These are phyloP conservation scores for Lavandula angustifolia DNA, from an alignment of 257 asterid species.

Conservation along the genomic window DNA sequence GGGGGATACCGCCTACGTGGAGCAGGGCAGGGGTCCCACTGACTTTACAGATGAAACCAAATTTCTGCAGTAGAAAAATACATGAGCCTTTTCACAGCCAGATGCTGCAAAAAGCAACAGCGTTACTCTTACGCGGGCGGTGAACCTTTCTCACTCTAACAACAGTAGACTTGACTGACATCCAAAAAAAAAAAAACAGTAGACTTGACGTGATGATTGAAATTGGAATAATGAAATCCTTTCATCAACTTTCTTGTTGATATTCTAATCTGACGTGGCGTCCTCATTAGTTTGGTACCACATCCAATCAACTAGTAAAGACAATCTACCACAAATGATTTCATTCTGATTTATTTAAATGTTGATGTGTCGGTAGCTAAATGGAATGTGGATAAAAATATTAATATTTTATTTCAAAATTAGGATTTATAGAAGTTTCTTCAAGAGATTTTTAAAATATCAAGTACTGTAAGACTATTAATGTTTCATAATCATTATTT, in stretches of 20 bases:
- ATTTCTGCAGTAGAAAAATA: constrained; percentile 8
- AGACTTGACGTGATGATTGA: too few relatives aligned
- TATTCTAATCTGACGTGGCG: not conserved
- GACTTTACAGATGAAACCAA: not conserved
- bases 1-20: not conserved
- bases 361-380: constrained; percentile 2
- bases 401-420: too few relatives aligned
- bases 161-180: too few relatives aligned
- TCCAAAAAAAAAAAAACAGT: too few relatives aligned
- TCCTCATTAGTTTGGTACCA: constrained; percentile 3
- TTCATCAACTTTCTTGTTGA: not conserved
- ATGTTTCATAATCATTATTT: too few relatives aligned
- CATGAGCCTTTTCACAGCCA: not conserved
- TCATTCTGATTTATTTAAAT: not conserved
- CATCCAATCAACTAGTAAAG: constrained; percentile 3
- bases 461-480: too few relatives aligned
- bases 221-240: too few relatives aligned
- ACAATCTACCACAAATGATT: not conserved
- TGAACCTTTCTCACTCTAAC: not conserved
- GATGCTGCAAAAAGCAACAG: not conserved
- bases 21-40: constrained; percentile 23
- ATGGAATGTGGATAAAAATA: not conserved
- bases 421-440: too few relatives aligned
- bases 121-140: not conserved
- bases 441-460: too few relatives aligned